Percentiles rank a stretch among this genome's conserved stretches.
Evolutionary conservation across 345 rosid genomes (phyloP).

Genomic region (Eucalyptus sideroxylon): DNA sequence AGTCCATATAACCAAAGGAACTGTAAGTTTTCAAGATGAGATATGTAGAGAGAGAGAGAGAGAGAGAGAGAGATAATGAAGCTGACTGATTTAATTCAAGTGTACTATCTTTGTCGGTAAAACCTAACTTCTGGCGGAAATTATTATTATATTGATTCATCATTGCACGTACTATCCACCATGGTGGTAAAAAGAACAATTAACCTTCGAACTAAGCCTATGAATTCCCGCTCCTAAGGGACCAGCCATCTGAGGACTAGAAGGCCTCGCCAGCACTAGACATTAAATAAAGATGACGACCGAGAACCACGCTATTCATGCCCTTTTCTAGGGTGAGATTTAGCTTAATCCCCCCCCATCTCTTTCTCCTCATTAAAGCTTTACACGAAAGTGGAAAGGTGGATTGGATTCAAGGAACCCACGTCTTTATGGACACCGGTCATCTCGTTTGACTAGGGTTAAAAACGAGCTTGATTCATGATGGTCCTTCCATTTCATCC

Average conservation of each 20-base stretch:
- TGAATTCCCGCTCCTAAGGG: background rate
- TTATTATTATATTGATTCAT: background rate
- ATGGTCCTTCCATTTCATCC: background rate
- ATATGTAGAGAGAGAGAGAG: background rate
- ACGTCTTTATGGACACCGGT: background rate
- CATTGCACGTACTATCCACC: background rate
- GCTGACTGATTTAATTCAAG: background rate
- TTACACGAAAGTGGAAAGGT: background rate
- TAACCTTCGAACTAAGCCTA: background rate
- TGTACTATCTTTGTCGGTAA: background rate
- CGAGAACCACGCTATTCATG: background rate
- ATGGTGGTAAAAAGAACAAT: background rate
- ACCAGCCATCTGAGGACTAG: background rate
- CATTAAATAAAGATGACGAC: background rate
- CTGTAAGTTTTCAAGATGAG: background rate
- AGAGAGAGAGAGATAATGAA: background rate
- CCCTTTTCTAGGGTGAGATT: background rate
- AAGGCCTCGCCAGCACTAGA: background rate
- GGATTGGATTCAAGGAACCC: background rate
- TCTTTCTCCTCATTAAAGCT: background rate
- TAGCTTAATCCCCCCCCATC: background rate
- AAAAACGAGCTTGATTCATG: background rate
- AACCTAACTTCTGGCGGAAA: background rate
- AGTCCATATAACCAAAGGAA: background rate
- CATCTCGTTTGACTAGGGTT: background rate